phyloP scores from a whole-genome alignment of 352 stramenopile species.

The Phytophthora sp. region DNA sequence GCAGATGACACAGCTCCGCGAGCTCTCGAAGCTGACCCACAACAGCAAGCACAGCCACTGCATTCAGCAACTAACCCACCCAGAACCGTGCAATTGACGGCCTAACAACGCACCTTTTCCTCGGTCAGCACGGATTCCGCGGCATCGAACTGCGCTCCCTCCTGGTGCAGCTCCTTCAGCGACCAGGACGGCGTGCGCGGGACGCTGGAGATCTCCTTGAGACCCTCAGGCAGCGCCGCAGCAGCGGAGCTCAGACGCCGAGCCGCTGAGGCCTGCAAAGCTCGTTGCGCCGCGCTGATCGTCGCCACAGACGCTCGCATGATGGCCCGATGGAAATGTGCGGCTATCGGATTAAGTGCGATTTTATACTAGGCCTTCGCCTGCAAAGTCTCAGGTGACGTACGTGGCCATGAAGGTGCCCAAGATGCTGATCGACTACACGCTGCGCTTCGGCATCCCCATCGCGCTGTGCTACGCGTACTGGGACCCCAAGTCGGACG shows the following conservation, averaged over 20 bases:
- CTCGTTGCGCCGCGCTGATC: conserved; percentile 6
- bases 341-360: conserved; percentile 7
- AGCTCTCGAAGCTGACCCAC: conserved; percentile 65
- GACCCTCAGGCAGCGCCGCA: conserved; percentile 45
- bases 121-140: conserved; percentile 62
- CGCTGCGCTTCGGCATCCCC: conserved; percentile 71
- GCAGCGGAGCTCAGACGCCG: conserved; percentile 22
- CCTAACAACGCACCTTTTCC: conserved; percentile 49
- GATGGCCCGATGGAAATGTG: conserved; percentile 7
- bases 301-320: conserved; percentile 19
- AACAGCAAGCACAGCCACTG: background rate
- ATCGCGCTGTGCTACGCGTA: conserved; percentile 70
- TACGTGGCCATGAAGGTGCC: conserved; percentile 68
- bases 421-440: conserved; percentile 88
- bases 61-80: background rate
- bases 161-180: conserved; percentile 77
- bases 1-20: conserved; percentile 83
- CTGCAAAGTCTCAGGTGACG: background rate
- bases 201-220: conserved; percentile 65
- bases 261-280: background rate
- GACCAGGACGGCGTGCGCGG: conserved; percentile 81
- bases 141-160: conserved; percentile 46
- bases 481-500: conserved; percentile 76
- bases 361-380: background rate
- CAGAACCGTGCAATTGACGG: background rate